Base-by-base conservation (phyloP, 805 yeast genomes). In the Grigorovia jiainica region DNA sequence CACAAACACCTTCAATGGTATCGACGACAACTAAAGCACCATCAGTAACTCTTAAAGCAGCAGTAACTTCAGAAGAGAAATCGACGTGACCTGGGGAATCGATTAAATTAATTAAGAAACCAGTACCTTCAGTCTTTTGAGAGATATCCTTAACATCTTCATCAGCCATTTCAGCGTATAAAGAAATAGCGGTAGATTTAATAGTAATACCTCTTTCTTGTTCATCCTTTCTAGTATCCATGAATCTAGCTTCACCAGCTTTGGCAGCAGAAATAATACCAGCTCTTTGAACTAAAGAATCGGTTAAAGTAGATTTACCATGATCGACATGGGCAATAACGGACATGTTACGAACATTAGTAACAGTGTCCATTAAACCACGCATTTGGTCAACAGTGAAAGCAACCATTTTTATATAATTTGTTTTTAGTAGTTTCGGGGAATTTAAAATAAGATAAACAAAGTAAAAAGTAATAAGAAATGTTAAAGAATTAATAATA, bases 1-100 rank as follows among this genome's bases (percentile, higher is more conserved):
- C 97, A 82, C 97, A 92, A 68, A 90, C 98, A 89, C 98, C 98
- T 75, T 92, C 97, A 70, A 90, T 89, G 75, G 95, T 82, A 75
- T 92, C 97, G 67, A 90, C 97, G 62, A 90, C 98, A 63, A 90
- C 97, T 67, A 90, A 79, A 68, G 98, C 97, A 87, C 98, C 98
- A 70, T 90, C 98, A 60, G 97, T 92, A 65, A 90, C 97, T 78
- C 98, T 89, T 67, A 90, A 82, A 73, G 98, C 98, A 63, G 97
- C 97, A 66, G 97, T 92, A 66, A 90, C 98, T 76, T 90, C 98
- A 59, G 97, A 92, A 53, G 97, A 87, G 89, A 90, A 90, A 77
- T 90, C 98, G 80, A 90, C 97, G 97, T 90, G 98, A 85, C 98
- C 98, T 75, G 98, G 98, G 60, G 98, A 92, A 73, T 90, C 98